Base-by-base conservation (phyloP, 108 stramenopile species). In the Cylindrotheca fusiformis region DNA sequence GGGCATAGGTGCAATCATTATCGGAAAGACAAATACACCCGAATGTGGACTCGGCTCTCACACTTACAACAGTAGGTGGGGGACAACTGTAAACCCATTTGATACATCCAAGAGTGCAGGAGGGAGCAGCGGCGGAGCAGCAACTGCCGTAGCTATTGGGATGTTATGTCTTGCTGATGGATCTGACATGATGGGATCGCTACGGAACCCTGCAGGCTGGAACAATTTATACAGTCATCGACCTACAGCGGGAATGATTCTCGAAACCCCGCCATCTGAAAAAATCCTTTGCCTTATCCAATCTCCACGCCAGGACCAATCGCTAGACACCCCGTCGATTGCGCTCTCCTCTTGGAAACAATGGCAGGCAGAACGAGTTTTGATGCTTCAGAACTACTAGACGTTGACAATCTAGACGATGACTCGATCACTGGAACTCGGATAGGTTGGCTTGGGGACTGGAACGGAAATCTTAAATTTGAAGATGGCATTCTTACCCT, bases 1-100 rank as follows among this genome's bases (percentile, higher is more conserved):
- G n/a, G n/a, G n/a, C n/a, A n/a, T n/a, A 44, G 95, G 95, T 27
- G 91, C 92, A 17, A 87, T 91, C 29, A 29, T 91, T 4, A 74
- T 97, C 32, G 97, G 95, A 22, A 90, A 84, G 58, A 89, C 93
- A 21, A 98, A 97, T 78, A 75, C 90, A 79, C 94, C 95, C 54
- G 96, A 98, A 68, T 84, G 89, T 65, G 96, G 81, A 0, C 85
- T 98, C 78, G 96, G 96, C 18, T 83, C 83, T 2, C 75, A 82
- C 48, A 74, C 80, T n/a, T 82, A 49, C 72, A 85, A 85, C 52
- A 48, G 67, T 12, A 28, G 33, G 22, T 77, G 65, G 63, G 84
- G 81, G 2, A 69, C 73, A 0, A 82, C 84, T 26, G 27, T 58
- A 1, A 85, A 85, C 57, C 80, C 84, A 1, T 74, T 52, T 30